Percentiles rank a stretch among this genome's conserved stretches.
Conservation (phyloP, 2,329 filamentous ascomycete genomes). For the Ophiostoma sp. region DNA sequence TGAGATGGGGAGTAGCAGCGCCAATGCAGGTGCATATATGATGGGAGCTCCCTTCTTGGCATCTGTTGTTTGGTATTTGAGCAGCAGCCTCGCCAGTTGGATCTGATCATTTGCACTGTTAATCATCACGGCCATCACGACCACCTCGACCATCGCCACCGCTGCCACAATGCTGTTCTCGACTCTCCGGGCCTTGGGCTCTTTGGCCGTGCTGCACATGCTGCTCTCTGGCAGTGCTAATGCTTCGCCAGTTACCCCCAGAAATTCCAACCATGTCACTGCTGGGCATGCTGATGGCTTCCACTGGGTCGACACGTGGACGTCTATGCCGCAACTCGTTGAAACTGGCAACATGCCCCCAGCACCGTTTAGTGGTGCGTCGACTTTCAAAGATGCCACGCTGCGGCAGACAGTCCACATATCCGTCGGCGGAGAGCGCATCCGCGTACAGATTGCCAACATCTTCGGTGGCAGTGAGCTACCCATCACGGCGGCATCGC, state of each 20-base stretch:
- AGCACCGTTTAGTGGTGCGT: not conserved
- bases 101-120: not conserved
- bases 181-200: not conserved
- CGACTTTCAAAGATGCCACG: not conserved
- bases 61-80: not conserved
- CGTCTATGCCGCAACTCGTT: not conserved
- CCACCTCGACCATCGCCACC: not conserved
- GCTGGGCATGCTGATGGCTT: not conserved
- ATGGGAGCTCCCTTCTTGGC: not conserved
- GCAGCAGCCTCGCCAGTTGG: not conserved
- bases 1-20: not conserved
- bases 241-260: not conserved
- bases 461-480: not conserved
- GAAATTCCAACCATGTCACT: not conserved
- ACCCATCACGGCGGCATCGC: not conserved
- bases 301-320: not conserved
- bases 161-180: not conserved
- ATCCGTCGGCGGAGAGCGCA: not conserved
- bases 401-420: not conserved
- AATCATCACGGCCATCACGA: not conserved
- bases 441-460: not conserved
- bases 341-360: not conserved
- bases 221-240: not conserved
- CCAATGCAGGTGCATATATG: conserved; percentile 2
- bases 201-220: not conserved